Percentiles rank a stretch among this genome's conserved stretches.
Conservation (phyloP, 2,329 filamentous ascomycete genomes). For the Herpomyces periplanetae region DNA sequence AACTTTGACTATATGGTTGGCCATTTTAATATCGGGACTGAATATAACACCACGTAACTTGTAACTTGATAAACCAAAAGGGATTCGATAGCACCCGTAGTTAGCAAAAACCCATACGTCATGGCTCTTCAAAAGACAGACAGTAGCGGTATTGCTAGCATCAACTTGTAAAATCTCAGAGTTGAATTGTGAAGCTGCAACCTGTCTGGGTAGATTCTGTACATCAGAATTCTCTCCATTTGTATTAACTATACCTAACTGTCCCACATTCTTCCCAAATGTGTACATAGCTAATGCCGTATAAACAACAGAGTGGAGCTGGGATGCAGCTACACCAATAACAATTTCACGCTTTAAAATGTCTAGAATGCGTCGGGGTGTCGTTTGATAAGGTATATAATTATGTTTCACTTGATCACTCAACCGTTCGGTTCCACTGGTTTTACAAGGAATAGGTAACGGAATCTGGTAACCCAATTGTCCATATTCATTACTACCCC, state of each 20-base stretch:
- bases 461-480: conserved; percentile 59
- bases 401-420: conserved; percentile 48
- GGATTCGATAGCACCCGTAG: too few species aligned
- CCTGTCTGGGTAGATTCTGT: conserved; percentile 45
- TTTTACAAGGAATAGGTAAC: too few species aligned
- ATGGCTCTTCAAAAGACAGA: conserved; percentile 43
- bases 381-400: conserved; percentile 38
- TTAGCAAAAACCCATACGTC: conserved; percentile 82
- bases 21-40: too few species aligned
- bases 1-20: too few species aligned
- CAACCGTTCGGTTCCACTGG: conserved; percentile 16
- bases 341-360: conserved; percentile 52
- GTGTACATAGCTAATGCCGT: conserved; percentile 47
- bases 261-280: conserved; percentile 79
- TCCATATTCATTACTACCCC: conserved; percentile 53
- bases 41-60: too few species aligned
- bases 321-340: conserved; percentile 46
- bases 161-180: conserved; percentile 34
- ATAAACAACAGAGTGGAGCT: conserved; percentile 63
- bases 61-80: too few species aligned
- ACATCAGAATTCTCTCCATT: conserved; percentile 60
- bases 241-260: conserved; percentile 70
- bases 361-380: conserved; percentile 62
- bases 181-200: conserved; percentile 44
- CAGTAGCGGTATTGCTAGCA: conserved; percentile 62